Base-by-base conservation (phyloP, 1,139 yeast genomes). In the Sugiyamaella japonica region DNA sequence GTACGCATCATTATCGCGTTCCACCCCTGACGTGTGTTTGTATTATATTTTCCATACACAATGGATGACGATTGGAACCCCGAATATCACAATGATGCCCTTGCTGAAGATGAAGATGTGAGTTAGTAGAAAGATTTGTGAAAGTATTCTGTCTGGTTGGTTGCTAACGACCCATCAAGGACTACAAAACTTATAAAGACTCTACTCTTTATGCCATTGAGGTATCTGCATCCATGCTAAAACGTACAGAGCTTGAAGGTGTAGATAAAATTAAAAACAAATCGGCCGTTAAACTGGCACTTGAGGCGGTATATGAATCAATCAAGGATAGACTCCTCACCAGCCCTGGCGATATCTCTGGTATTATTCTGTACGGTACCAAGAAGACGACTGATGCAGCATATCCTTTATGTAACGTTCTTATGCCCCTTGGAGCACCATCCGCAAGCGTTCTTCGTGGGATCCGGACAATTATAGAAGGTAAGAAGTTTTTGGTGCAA, bases 131-230 rank as follows among this genome's bases (percentile, higher is more conserved):
- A 15, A 13, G 7, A 29, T 28, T 2, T 6, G n/a, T 8, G 23
- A 13, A 3, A 31, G 6, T 13, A 7, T n/a, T n/a, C n/a, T n/a
- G n/a, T n/a, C n/a, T n/a, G n/a, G n/a, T n/a, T n/a, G n/a, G n/a
- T 34, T n/a, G n/a, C 41, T 45, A 45, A 45, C 49, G 1, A n/a
- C n/a, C n/a, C n/a, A 5, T 9, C 20, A n/a, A 59, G 61, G 68
- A 66, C 54, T 63, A 56, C 57, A 51, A 56, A 29, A 66, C 66
- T 28, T 60, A 58, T 43, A 65, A 66, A 48, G 74, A 71, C 54
- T 73, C 76, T 7, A 56, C 71, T 32, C 59, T 73, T 20, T 73
- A 68, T 56, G 64, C 67, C 29, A 66, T 73, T 50, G 76, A 73
- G 44, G 70, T 66, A n/a, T 67, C 73, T 1, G 55, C 53, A 3